A percentile compares a stretch with the other conserved stretches of the same genome.
Evolutionary conservation across 1,284 basidiomycete species (phyloP).

Genomic region (Mycena sp.): DNA sequence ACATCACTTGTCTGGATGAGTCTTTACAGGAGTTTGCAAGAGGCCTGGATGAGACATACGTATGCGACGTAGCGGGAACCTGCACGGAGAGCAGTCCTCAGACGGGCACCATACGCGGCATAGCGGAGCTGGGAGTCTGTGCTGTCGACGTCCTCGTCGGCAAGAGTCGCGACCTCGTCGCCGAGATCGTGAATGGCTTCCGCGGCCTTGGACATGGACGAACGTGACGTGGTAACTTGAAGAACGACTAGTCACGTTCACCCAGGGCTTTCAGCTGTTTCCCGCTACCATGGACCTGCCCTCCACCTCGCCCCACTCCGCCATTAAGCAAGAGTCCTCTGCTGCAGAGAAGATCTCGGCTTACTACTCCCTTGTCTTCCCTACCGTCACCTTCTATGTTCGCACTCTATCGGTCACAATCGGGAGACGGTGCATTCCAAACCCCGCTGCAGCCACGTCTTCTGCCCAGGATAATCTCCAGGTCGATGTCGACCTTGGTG

Average conservation of each 20-base stretch:
- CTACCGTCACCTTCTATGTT: conserved; percentile 89
- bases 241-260: too few relatives aligned
- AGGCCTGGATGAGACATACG: conserved; percentile 56
- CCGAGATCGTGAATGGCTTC: conserved; percentile 43
- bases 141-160: conserved; percentile 68
- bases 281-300: conserved; percentile 6
- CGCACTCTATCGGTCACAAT: conserved; percentile 86
- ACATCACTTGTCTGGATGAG: conserved; percentile 80
- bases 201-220: not conserved
- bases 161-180: conserved; percentile 62
- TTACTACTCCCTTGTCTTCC: conserved; percentile 94
- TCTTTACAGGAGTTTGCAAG: conserved; percentile 22
- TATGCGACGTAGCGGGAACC: conserved; percentile 85
- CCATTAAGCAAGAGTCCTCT: conserved; percentile 40
- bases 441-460: conserved; percentile 63
- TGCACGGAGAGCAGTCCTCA: conserved; percentile 81
- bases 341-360: conserved; percentile 83
- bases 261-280: too few relatives aligned
- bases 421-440: conserved; percentile 70
- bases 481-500: conserved; percentile 96
- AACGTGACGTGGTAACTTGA: too few relatives aligned
- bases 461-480: conserved; percentile 67
- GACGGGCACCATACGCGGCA: conserved; percentile 82
- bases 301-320: not conserved
- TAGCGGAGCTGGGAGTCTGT: conserved; percentile 72